Evolutionary conservation across 768 basidiomycete species (phyloP).

Genomic region (Suillus lakei): DNA sequence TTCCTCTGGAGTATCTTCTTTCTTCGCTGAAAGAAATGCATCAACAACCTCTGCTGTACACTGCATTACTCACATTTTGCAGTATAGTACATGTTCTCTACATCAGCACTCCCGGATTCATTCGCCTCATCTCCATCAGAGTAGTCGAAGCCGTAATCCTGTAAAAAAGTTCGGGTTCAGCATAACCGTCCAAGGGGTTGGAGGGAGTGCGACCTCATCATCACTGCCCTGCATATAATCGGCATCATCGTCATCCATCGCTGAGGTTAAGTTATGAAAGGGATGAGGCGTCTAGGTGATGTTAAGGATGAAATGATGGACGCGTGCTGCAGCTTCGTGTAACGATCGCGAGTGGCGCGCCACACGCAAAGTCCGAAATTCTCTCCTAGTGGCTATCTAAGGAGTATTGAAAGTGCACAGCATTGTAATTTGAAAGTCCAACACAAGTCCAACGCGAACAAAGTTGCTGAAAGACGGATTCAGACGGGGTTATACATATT

Average conservation of each 20-base stretch:
- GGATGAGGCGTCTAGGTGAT: too few species aligned
- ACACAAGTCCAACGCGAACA: neutral
- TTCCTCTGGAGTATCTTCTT: conserved; percentile 92
- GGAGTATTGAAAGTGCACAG: neutral
- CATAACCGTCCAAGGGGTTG: neutral
- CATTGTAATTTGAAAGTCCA: neutral
- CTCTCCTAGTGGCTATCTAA: neutral
- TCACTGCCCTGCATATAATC: conserved; percentile 93
- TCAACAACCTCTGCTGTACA: neutral
- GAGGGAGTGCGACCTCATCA: conserved; percentile 64
- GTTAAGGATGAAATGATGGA: neutral
- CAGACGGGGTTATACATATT: too few species aligned
- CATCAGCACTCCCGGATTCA: conserved; percentile 80
- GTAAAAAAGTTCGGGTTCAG: conserved; percentile 8
- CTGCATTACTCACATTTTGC: conserved; percentile 78
- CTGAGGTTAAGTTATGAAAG: conserved; percentile 6
- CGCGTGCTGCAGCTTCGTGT: neutral
- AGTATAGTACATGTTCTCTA: conserved; percentile 98
- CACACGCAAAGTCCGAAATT: neutral
- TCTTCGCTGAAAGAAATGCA: conserved; percentile 65
- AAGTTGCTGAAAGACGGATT: neutral
- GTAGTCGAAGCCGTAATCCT: conserved; percentile 98
- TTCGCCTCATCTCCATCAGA: conserved; percentile 88
- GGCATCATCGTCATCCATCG: conserved; percentile 93
- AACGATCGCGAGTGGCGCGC: neutral